A percentile compares a stretch with the other conserved stretches of the same genome.
Evolutionary conservation across 2,329 filamentous ascomycete species (phyloP).

Genomic region (Hypoxylon sp.): DNA sequence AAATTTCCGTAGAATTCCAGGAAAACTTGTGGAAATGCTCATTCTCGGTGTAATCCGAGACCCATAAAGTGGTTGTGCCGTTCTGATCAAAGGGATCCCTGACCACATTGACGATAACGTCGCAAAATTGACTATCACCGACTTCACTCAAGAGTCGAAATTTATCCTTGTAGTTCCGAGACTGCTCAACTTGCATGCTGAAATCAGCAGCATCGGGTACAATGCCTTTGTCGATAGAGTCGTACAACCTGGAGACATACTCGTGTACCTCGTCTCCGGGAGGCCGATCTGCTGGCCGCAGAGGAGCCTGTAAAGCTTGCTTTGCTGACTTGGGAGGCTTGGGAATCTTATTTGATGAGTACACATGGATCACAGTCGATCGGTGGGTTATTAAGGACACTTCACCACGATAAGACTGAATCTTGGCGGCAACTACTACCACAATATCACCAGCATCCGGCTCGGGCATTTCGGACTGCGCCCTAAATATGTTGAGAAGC

Average conservation of each 20-base stretch:
- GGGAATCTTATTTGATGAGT: conserved; percentile 60
- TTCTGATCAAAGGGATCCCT: conserved; percentile 61
- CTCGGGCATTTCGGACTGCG: conserved; percentile 64
- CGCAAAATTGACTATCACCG: conserved; percentile 69
- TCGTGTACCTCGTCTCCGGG: conserved; percentile 55
- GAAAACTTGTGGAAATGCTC: conserved; percentile 70
- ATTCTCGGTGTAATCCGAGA: conserved; percentile 88
- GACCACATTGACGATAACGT: conserved; percentile 81
- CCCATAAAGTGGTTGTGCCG: conserved; percentile 74
- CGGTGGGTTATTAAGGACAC: conserved; percentile 63
- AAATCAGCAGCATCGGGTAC: conserved; percentile 65
- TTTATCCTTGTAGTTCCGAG: conserved; percentile 67
- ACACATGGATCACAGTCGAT: conserved; percentile 63
- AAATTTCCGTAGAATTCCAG: conserved; percentile 51
- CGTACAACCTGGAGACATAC: conserved; percentile 66
- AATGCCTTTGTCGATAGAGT: conserved; percentile 60
- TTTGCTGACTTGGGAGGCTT: conserved; percentile 57
- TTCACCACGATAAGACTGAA: conserved; percentile 54
- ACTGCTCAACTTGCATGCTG: conserved; percentile 55
- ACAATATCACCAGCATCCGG: conserved; percentile 73
- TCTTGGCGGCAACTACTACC: conserved; percentile 71
- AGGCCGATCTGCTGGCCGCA: conserved; percentile 25
- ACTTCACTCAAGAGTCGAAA: conserved; percentile 77
- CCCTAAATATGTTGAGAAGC: conserved; percentile 73
- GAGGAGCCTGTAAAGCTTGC: conserved; percentile 50